Evolutionary conservation across 2,329 filamentous ascomycete species (phyloP).

Genomic region (Ophiognomonia clavigignenti-juglandacearum): DNA sequence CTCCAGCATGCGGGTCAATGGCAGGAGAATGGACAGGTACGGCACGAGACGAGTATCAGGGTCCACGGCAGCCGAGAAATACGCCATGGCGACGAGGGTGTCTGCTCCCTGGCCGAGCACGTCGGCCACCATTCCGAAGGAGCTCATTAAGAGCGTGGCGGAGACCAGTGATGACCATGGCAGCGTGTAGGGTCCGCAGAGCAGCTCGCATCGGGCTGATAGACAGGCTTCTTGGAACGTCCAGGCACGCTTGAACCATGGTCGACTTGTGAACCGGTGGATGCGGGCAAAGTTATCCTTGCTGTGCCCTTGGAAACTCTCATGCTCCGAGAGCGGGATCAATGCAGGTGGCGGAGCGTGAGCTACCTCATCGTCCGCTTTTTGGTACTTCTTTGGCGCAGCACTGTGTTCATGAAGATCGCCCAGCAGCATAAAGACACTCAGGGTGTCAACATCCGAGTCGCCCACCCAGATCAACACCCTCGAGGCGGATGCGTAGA

Average conservation of each 20-base stretch:
- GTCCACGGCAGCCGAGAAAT: background rate
- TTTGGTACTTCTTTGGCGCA: background rate
- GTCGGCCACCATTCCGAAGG: background rate
- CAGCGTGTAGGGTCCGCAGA: background rate
- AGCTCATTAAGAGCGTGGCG: background rate
- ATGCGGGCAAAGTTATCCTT: background rate
- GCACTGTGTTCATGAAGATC: background rate
- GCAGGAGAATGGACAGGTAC: background rate
- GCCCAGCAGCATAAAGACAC: background rate
- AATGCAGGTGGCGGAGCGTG: background rate
- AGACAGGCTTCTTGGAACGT: background rate
- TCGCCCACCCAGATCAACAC: background rate
- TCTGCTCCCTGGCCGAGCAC: background rate
- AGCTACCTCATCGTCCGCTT: too few relatives aligned
- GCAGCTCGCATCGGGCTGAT: background rate
- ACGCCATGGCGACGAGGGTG: background rate
- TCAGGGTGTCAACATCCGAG: background rate
- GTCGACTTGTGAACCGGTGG: background rate
- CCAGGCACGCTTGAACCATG: background rate
- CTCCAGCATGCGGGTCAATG: background rate
- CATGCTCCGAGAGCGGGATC: background rate
- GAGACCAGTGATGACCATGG: background rate
- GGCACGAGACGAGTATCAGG: background rate
- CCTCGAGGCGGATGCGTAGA: background rate
- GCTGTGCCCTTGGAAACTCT: background rate